Conservation (phyloP, 176 grass and related monocot genomes). For the Chloris gayana region DNA sequence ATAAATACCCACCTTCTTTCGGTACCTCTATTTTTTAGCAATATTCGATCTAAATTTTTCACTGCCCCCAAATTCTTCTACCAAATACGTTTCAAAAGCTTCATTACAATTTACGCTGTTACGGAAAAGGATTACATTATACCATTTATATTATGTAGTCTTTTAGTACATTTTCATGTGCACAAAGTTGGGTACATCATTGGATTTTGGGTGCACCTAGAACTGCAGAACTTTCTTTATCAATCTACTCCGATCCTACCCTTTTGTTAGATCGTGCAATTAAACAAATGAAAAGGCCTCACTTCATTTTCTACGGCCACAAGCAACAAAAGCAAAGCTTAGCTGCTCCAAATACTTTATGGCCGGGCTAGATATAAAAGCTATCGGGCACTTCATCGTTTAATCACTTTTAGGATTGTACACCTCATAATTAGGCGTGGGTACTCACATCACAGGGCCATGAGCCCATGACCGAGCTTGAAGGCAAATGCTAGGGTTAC, state of each 20-base stretch:
- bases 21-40: neutral
- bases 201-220: neutral
- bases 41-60: neutral
- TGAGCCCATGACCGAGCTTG: neutral
- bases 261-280: neutral
- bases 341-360: slow-evolving; percentile 13
- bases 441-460: neutral
- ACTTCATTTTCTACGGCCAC: neutral
- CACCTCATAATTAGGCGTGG: neutral
- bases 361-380: neutral
- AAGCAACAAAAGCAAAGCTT: slow-evolving; percentile 27
- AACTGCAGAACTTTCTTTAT: neutral
- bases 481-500: slow-evolving; percentile 8
- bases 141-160: neutral
- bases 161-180: neutral
- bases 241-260: no score
- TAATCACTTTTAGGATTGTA: neutral
- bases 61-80: neutral
- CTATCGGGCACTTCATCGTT: neutral
- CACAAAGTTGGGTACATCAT: neutral
- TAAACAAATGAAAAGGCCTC: neutral
- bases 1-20: no score
- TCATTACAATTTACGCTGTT: neutral
- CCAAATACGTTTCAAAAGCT: neutral
- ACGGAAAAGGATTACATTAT: neutral